Percentiles rank a stretch among this genome's conserved stretches.
These are phyloP conservation scores for Chaetothyriales sp. DNA, from an alignment of 2,329 filamentous ascomycete genomes.

Conservation along the genomic window DNA sequence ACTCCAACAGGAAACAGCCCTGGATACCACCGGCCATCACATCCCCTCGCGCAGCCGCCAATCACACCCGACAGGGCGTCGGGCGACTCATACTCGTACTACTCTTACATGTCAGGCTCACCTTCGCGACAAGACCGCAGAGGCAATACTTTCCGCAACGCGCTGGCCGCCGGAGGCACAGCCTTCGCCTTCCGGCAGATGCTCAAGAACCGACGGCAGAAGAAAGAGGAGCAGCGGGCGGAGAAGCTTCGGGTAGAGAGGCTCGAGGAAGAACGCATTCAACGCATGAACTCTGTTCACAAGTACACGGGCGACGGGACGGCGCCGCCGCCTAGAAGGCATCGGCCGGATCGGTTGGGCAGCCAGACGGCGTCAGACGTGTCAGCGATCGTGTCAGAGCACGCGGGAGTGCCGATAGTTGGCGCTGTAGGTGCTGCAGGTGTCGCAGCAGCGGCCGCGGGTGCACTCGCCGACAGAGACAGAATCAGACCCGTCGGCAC, in stretches of 20 bases:
- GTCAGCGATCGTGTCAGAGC: constrained; percentile 13
- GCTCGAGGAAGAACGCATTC: constrained; percentile 39
- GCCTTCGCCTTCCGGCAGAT: constrained; percentile 45
- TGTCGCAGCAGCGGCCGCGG: constrained; percentile 16
- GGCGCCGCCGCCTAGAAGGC: constrained; percentile 20
- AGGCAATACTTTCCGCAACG: constrained; percentile 42
- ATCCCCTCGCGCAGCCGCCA: constrained; percentile 21
- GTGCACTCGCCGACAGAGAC: constrained; percentile 16
- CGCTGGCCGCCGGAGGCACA: constrained; percentile 54
- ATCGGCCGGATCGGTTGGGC: constrained; percentile 11
- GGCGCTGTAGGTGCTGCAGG: constrained; percentile 10
- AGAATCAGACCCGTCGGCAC: constrained; percentile 20
- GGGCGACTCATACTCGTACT: constrained; percentile 25
- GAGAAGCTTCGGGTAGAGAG: constrained; percentile 39
- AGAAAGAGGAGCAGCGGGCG: constrained; percentile 47
- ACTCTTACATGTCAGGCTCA: constrained; percentile 26
- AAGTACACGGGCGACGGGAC: constrained; percentile 59
- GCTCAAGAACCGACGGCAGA: constrained; percentile 45
- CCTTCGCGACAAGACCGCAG: constrained; percentile 26
- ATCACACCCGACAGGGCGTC: constrained; percentile 18
- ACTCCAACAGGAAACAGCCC: constrained; percentile 24
- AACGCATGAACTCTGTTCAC: constrained; percentile 41
- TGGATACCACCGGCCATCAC: constrained; percentile 17
- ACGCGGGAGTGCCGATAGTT: constrained; percentile 5
- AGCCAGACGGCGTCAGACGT: constrained; percentile 18